A percentile compares a stretch with the other conserved stretches of the same genome.
These are phyloP conservation scores for Dalbergia cultrata DNA, from an alignment of 306 rosid genomes.

Conservation along the genomic window DNA sequence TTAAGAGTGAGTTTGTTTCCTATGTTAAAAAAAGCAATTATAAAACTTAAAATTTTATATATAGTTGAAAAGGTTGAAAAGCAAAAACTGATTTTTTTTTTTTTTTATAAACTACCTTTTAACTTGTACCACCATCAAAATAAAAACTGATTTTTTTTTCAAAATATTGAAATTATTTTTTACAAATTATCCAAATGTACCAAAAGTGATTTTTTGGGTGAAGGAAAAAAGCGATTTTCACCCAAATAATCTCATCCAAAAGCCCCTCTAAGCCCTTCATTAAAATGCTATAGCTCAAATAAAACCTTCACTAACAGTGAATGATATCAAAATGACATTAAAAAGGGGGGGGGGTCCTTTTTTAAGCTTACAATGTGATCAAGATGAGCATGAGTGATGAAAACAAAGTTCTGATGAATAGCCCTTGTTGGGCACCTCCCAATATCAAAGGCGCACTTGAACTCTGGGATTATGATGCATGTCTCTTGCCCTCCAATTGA, in stretches of 20 bases:
- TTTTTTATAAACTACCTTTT: too few species aligned
- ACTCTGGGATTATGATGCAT: conserved; percentile 85
- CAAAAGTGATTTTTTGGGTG: too few species aligned
- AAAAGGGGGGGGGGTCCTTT: background rate
- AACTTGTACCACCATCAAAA: too few species aligned
- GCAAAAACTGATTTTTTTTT: too few species aligned
- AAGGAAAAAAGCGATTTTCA: too few species aligned
- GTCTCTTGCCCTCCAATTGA: conserved; percentile 98
- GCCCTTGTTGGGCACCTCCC: conserved; percentile 90
- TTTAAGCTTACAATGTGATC: conserved; percentile 87
- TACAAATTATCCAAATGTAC: too few species aligned
- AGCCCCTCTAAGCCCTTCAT: background rate
- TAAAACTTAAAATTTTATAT: too few species aligned
- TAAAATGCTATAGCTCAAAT: background rate
- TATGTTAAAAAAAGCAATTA: too few species aligned
- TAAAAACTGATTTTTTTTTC: too few species aligned
- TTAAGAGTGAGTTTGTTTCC: background rate
- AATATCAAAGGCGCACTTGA: conserved; percentile 91
- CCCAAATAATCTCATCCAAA: too few species aligned
- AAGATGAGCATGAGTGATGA: conserved; percentile 95
- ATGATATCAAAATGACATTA: background rate
- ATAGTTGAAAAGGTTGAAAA: too few species aligned
- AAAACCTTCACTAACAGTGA: background rate
- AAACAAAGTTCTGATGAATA: conserved; percentile 83
- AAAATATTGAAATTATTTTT: too few species aligned